A percentile compares a stretch with the other conserved stretches of the same genome.
phyloP scores from a whole-genome alignment of 2,329 filamentous ascomycete genomes.

The Byssoonygena ceratinophila region DNA sequence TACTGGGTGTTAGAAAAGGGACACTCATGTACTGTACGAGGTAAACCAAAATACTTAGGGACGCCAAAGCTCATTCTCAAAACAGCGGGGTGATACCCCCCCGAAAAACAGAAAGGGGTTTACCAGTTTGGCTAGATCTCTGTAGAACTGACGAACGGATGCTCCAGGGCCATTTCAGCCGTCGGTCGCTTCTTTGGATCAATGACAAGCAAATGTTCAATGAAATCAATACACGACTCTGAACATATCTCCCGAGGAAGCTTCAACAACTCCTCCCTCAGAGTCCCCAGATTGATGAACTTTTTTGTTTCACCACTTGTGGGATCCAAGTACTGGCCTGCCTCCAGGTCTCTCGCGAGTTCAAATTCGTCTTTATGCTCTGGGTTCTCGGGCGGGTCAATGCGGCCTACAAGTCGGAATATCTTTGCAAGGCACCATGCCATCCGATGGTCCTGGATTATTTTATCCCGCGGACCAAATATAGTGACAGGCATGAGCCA shows the following conservation, averaged over 20 bases:
- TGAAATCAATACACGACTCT: conserved; percentile 10
- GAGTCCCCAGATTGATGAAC: conserved; percentile 1
- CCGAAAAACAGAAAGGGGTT: too few species aligned
- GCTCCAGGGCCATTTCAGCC: conserved; percentile 10
- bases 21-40: too few species aligned
- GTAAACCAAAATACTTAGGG: too few species aligned
- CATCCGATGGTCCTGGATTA: conserved; percentile 10
- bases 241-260: conserved; percentile 9
- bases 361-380: conserved; percentile 11
- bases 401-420: conserved; percentile 10
- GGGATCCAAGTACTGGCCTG: conserved; percentile 1
- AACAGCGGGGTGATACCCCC: too few species aligned
- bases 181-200: conserved; percentile 11
- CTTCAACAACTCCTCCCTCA: conserved; percentile 8
- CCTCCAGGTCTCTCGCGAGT: conserved; percentile 8
- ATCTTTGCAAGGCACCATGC: conserved; percentile 15
- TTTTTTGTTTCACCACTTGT: background rate
- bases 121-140: too few species aligned
- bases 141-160: conserved; percentile 3
- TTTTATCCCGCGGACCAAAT: conserved; percentile 7
- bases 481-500: conserved; percentile 12
- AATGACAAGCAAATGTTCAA: conserved; percentile 12
- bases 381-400: conserved; percentile 7
- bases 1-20: too few species aligned
- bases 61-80: too few species aligned